These are phyloP conservation scores for Venturia oleaginea DNA, from an alignment of 2,329 filamentous ascomycete species.

Conservation along the genomic window DNA sequence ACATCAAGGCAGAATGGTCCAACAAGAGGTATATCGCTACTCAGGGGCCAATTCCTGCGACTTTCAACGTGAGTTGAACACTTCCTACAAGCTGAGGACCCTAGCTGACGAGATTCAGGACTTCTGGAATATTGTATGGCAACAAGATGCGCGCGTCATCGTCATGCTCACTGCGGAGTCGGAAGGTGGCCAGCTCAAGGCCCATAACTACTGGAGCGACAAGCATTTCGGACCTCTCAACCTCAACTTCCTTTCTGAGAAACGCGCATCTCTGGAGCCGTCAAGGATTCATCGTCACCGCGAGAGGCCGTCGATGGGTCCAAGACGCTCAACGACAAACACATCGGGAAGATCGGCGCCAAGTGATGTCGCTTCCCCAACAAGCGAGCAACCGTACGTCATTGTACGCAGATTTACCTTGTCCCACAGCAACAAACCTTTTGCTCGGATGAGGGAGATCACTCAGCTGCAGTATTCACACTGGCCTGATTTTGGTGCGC, in stretches of 20 bases:
- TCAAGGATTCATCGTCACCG: slow-evolving; percentile 40
- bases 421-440: slow-evolving; percentile 66
- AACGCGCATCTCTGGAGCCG: slow-evolving; percentile 65
- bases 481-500: slow-evolving; percentile 97
- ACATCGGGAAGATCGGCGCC: not conserved
- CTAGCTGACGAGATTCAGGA: slow-evolving; percentile 47
- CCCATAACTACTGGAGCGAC: slow-evolving; percentile 84
- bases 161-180: slow-evolving; percentile 94
- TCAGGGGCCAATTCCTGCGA: slow-evolving; percentile 85
- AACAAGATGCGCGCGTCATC: slow-evolving; percentile 87
- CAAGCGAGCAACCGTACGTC: slow-evolving; percentile 60
- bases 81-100: not conserved
- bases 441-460: slow-evolving; percentile 79
- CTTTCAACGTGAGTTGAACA: slow-evolving; percentile 62
- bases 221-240: slow-evolving; percentile 69
- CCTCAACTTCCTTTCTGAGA: slow-evolving; percentile 71
- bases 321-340: slow-evolving; percentile 25
- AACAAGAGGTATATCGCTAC: slow-evolving; percentile 93
- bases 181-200: slow-evolving; percentile 89
- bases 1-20: slow-evolving; percentile 69
- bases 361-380: slow-evolving; percentile 20
- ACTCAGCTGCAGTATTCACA: slow-evolving; percentile 89
- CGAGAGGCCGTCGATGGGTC: slow-evolving; percentile 26
- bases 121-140: slow-evolving; percentile 97
- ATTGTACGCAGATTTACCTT: slow-evolving; percentile 81